A percentile compares a stretch with the other conserved stretches of the same genome.
Evolutionary conservation across 371 early-diverging fungal genomes (phyloP).

Genomic region (Zychaea mexicana): DNA sequence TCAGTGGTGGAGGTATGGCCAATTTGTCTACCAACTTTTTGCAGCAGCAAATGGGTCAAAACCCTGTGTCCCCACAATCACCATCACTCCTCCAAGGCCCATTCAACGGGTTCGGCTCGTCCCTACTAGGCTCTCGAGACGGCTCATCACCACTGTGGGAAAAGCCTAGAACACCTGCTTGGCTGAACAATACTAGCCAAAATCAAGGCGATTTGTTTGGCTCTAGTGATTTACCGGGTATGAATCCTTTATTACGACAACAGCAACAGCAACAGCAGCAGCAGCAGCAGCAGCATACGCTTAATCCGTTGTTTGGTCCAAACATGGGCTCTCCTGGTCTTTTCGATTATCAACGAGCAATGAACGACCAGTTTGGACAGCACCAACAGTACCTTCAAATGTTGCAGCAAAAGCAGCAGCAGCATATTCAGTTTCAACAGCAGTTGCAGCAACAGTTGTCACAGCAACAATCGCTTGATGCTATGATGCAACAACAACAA

Average conservation of each 20-base stretch:
- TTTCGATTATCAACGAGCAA: constrained; percentile 40
- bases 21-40: constrained; percentile 19
- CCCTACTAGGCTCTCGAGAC: constrained; percentile 29
- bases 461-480: constrained; percentile 45
- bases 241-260: constrained; percentile 23
- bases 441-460: constrained; percentile 49
- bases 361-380: constrained; percentile 33
- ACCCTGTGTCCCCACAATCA: constrained; percentile 21
- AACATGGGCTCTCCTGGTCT: constrained; percentile 26
- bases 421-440: constrained; percentile 51
- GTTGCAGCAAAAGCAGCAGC: constrained; percentile 56
- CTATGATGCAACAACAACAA: constrained; percentile 21
- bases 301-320: constrained; percentile 37
- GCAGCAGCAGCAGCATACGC: constrained; percentile 18
- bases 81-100: constrained; percentile 26
- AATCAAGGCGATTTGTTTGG: constrained; percentile 36
- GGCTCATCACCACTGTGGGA: constrained; percentile 31
- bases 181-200: constrained; percentile 25
- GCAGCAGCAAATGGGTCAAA: constrained; percentile 23
- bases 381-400: constrained; percentile 54
- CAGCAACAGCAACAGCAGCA: constrained; percentile 30
- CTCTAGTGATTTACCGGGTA: constrained; percentile 12
- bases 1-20: constrained; percentile 22
- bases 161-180: constrained; percentile 28
- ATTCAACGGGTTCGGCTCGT: constrained; percentile 26